phyloP scores from a whole-genome alignment of 257 asterid genomes.

The Linaria vulgaris region DNA sequence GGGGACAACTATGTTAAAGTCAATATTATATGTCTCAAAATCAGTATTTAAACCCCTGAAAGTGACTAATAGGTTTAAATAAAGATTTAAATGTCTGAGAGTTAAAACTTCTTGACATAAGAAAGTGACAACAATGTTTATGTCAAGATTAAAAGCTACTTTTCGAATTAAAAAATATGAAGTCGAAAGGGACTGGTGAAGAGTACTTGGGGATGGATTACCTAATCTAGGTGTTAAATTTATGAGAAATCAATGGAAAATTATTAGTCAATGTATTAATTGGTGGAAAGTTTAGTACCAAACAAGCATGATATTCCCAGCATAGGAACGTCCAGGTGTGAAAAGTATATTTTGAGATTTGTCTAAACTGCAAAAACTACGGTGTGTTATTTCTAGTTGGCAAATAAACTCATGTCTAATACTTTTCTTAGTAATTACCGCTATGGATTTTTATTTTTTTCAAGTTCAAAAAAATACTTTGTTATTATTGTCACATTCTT shows the following conservation, averaged over 20 bases:
- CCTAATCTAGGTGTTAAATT: constrained; percentile 9
- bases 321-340: constrained; percentile 18
- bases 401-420: too few relatives aligned
- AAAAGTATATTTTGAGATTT: constrained; percentile 17
- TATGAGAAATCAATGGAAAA: constrained; percentile 11
- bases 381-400: too few relatives aligned
- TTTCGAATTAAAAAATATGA: constrained; percentile 17
- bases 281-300: constrained; percentile 17
- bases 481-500: too few relatives aligned
- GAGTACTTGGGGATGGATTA: constrained; percentile 24
- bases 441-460: too few relatives aligned
- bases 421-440: too few relatives aligned
- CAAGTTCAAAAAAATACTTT: too few relatives aligned
- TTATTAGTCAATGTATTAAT: neutral
- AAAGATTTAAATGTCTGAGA: neutral
- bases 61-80: constrained; percentile 25
- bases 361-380: too few relatives aligned
- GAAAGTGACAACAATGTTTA: constrained; percentile 32
- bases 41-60: constrained; percentile 12
- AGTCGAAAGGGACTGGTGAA: constrained; percentile 36
- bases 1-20: constrained; percentile 27
- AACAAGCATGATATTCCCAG: constrained; percentile 32
- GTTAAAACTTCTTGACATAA: neutral
- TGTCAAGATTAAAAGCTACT: constrained; percentile 1
- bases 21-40: neutral